A percentile compares a stretch with the other conserved stretches of the same genome.
Evolutionary conservation across 345 rosid species (phyloP).

Genomic region (Populus deltoides): DNA sequence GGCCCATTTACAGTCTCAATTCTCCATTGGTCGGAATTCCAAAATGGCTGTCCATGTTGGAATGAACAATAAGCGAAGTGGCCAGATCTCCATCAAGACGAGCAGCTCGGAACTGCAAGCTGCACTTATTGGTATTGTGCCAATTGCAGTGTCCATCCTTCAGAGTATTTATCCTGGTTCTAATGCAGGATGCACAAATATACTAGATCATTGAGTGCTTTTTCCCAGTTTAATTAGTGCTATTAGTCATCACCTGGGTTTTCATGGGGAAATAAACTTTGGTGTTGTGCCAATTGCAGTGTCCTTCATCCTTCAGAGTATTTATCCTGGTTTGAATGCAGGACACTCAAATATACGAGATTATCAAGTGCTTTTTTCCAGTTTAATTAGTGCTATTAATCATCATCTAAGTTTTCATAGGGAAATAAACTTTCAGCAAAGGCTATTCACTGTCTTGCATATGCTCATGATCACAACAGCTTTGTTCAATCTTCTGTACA

Average conservation of each 20-base stretch:
- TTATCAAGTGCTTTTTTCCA: too few species aligned
- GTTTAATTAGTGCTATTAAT: too few species aligned
- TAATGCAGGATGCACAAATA: neutral
- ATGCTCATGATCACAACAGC: too few species aligned
- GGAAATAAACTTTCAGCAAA: too few species aligned
- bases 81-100: slow-evolving; percentile 72
- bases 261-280: neutral
- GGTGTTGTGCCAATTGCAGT: too few species aligned
- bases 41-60: slow-evolving; percentile 88
- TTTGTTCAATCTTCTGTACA: too few species aligned
- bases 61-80: slow-evolving; percentile 87
- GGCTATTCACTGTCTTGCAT: too few species aligned
- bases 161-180: neutral
- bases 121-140: slow-evolving; percentile 70
- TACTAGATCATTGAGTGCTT: neutral
- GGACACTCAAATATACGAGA: too few species aligned
- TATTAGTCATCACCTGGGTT: neutral
- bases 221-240: neutral
- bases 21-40: slow-evolving; percentile 68
- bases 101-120: slow-evolving; percentile 94
- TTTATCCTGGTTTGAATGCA: too few species aligned
- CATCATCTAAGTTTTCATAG: too few species aligned
- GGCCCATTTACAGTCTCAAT: slow-evolving; percentile 84
- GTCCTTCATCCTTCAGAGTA: too few species aligned
- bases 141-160: slow-evolving; percentile 54